phyloP scores from a whole-genome alignment of 2,329 filamentous ascomycete genomes.

The Sporothrix dimorphospora region DNA sequence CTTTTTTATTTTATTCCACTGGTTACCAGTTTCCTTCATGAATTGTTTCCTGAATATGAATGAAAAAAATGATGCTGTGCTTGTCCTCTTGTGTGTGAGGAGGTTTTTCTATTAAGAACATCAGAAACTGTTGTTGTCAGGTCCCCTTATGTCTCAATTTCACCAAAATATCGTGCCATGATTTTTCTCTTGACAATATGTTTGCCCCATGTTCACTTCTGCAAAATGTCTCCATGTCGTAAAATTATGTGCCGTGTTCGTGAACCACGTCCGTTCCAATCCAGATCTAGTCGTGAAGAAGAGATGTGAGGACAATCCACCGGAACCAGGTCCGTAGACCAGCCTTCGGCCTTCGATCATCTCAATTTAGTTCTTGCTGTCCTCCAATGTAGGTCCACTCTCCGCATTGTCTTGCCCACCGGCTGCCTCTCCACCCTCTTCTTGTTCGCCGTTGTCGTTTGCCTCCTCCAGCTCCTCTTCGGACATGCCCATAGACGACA shows the following conservation, averaged over 20 bases:
- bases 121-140: background rate
- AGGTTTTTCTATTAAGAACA: background rate
- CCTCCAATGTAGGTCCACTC: background rate
- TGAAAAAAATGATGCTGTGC: background rate
- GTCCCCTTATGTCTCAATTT: no score
- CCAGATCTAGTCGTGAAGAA: background rate
- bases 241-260: background rate
- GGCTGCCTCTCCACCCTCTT: background rate
- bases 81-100: background rate
- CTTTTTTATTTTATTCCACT: background rate
- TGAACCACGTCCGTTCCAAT: background rate
- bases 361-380: constrained; percentile 3
- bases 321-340: background rate
- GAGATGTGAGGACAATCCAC: background rate
- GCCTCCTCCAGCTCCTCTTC: constrained; percentile 23
- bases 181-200: no score
- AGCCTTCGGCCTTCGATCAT: background rate
- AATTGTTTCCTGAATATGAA: background rate
- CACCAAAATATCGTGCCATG: no score
- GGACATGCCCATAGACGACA: constrained; percentile 51
- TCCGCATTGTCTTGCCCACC: background rate
- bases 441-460: background rate
- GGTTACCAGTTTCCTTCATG: background rate
- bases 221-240: no score
- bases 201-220: background rate